Conservation (phyloP, 169 alveolate genomes). For the Cryptosporidium viatorum region DNA sequence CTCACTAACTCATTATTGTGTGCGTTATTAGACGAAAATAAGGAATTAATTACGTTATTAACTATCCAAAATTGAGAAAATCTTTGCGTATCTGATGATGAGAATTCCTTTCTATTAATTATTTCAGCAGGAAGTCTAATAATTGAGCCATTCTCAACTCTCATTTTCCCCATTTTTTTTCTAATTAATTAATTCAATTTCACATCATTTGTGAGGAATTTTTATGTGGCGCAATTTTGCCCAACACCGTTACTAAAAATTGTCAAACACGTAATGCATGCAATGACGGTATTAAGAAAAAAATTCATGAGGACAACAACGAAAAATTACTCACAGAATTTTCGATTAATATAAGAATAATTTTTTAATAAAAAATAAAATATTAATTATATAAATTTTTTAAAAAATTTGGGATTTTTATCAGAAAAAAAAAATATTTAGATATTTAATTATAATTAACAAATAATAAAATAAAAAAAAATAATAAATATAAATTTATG, state of each 20-base stretch:
- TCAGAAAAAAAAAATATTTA: neutral
- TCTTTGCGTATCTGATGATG: neutral
- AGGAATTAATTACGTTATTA: slow-evolving; percentile 29
- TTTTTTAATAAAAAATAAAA: neutral
- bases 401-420: neutral
- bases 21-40: slow-evolving; percentile 26
- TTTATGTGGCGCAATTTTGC: slow-evolving; percentile 38
- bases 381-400: neutral
- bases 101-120: neutral
- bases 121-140: slow-evolving; percentile 1
- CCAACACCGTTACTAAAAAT: slow-evolving; percentile 33
- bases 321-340: neutral
- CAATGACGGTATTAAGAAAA: slow-evolving; percentile 20
- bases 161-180: slow-evolving; percentile 1
- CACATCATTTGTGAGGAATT: slow-evolving; percentile 2
- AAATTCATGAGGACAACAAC: slow-evolving; percentile 5
- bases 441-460: neutral
- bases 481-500: neutral
- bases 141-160: neutral
- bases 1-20: neutral
- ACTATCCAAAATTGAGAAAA: slow-evolving; percentile 74
- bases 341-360: neutral
- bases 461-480: neutral
- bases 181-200: neutral
- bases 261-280: slow-evolving; percentile 27